Evolutionary conservation across 441 rosid genomes (phyloP), one percentile per base, ranked within the genome.

Genomic region (Macaranga tanarius): DNA sequence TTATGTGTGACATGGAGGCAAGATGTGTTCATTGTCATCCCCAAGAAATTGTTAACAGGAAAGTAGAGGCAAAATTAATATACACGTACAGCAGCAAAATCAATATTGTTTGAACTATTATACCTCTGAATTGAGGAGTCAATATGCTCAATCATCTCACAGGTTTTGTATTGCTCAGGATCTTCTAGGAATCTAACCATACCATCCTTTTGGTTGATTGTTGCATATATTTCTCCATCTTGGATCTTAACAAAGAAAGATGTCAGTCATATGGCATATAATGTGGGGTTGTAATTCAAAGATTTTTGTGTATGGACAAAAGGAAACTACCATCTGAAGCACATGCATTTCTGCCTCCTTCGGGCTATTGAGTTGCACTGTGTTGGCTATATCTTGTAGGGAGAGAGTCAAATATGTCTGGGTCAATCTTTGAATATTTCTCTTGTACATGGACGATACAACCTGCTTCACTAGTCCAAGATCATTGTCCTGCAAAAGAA

Each of bases 321-420:
- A 2, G 62, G 69, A 65, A 31, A 69, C 64, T 86, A 95, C 97
- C 99, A 95, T 95, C 84, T 91, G 99, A 69, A 95, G 99, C 77
- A 95, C 97, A 80, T 89, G 99, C 94, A 87, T 93, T 83, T 95
- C 99, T n/a, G 97, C 99, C 85, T 91, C 99, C 83, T 93, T 95
- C 4, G 97, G 79, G 69, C 87, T 82, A 74, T 73, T 86, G 73
- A 95, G 85, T 76, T 89, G 90, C 81, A 95, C 99, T 31, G 86
- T 87, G 83, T 81, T 86, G 72, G 98, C 98, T 75, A 93, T 95
- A 75, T 93, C 99, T 89, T 95, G 92, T 69, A 93, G 97, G 50
- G 99, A 93, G 70, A 95, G 87, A 69, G 99, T 95, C 84, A 95
- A 79, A 86, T 95, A 95, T 54, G 92, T 93, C 78, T 89, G 98